Evolutionary conservation across 1,284 basidiomycete species (phyloP), one percentile per base, ranked within the genome.

Genomic region (Sanghuangporus baumii): DNA sequence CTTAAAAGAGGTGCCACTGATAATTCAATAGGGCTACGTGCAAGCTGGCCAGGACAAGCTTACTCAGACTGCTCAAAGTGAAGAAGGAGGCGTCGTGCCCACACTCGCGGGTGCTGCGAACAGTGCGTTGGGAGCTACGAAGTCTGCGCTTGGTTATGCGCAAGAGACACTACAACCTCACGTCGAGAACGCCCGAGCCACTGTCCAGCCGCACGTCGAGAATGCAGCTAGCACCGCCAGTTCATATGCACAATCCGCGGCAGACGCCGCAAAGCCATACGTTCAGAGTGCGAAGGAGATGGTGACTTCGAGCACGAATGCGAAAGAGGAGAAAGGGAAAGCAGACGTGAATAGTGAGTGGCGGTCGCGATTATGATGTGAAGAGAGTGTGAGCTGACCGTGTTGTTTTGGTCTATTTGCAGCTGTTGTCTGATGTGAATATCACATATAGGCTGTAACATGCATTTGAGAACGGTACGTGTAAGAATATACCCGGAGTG

Each of bases 71-170:
- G 55, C 55, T 6, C 61, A 64, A 37, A 54, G 31, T n/a, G 26
- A 14, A n/a, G 63, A 48, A 26, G 62, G 61, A 20, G 68, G 69
- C 11, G 66, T 79, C 5, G 67, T 71, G 1, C 60, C 74, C 0
- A 72, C 75, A 31, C 63, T 79, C 1, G 75, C 79, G 61, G 68
- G 74, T 1, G 71, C 71, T 3, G 75, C 74, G 8, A 65, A 66
- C 11, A 68, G 75, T 2, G 79, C 77, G 0, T 57, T 77, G 1
- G 73, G 72, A 4, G 77, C 77, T 0, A 74, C 77, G 38, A 77
- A 78, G 69, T 74, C 18, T 8, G 34, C 37, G 4, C 62, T 81
- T 18, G 69, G 73, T 1, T 71, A 77, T 0, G 80, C 79, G 4
- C 75, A 78, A 60, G 3, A 65, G 38, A 72, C 72, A n/a, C 75